A percentile compares a stretch with the other conserved stretches of the same genome.
Conservation (phyloP, 495 filamentous ascomycete species). For the Lepidopterella palustris region DNA sequence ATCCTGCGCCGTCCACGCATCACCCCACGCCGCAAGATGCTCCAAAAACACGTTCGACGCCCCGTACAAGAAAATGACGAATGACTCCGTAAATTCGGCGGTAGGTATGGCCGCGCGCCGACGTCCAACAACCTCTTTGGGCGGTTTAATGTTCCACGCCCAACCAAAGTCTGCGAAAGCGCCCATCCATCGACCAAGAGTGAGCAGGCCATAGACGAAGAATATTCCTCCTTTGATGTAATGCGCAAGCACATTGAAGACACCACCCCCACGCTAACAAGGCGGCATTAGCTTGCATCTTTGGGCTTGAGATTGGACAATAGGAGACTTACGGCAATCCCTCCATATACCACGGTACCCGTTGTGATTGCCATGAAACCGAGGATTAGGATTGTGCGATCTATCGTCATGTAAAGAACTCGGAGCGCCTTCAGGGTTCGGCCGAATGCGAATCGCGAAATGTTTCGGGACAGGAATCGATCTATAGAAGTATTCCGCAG, state of each 20-base stretch:
- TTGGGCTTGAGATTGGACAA: neutral
- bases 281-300: slow-evolving; percentile 5
- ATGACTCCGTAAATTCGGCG: slow-evolving; percentile 82
- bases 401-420: slow-evolving; percentile 53
- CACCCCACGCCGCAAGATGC: slow-evolving; percentile 67
- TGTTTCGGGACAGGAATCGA: slow-evolving; percentile 39
- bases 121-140: slow-evolving; percentile 47
- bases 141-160: slow-evolving; percentile 88
- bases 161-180: slow-evolving; percentile 88
- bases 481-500: slow-evolving; percentile 43
- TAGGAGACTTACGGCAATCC: slow-evolving; percentile 55
- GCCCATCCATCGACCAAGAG: slow-evolving; percentile 83
- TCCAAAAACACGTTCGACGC: slow-evolving; percentile 88
- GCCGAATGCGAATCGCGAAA: slow-evolving; percentile 54
- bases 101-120: slow-evolving; percentile 63
- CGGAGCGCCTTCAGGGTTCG: slow-evolving; percentile 53
- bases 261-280: slow-evolving; percentile 46
- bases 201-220: slow-evolving; percentile 86
- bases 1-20: slow-evolving; percentile 67
- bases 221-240: slow-evolving; percentile 98
- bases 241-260: slow-evolving; percentile 87
- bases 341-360: slow-evolving; percentile 62
- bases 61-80: slow-evolving; percentile 84
- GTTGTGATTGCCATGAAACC: slow-evolving; percentile 59
- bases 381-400: slow-evolving; percentile 56